A percentile compares a stretch with the other conserved stretches of the same genome.
Evolutionary conservation across 2,329 filamentous ascomycete species (phyloP).

Genomic region (Apiospora sp.): DNA sequence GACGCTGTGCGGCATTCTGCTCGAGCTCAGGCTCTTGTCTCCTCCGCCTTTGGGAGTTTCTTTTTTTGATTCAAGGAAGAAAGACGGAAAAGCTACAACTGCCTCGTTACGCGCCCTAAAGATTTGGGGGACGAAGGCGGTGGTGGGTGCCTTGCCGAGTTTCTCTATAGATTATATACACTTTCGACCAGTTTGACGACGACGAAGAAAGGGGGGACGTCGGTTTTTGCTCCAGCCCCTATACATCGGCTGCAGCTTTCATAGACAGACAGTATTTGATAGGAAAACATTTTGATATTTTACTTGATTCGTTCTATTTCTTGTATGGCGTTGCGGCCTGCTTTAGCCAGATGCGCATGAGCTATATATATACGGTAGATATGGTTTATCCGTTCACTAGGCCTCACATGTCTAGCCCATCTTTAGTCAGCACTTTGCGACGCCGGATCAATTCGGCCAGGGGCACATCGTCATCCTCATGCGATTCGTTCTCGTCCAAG

Average conservation of each 20-base stretch:
- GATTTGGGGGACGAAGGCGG: neutral
- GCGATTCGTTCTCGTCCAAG: constrained; percentile 46
- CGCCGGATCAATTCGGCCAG: constrained; percentile 71
- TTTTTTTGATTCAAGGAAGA: neutral
- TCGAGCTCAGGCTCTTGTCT: neutral
- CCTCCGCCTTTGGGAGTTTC: neutral
- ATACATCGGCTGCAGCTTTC: neutral
- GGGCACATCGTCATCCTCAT: constrained; percentile 67
- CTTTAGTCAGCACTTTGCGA: constrained; percentile 51
- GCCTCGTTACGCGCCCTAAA: neutral
- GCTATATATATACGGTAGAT: neutral
- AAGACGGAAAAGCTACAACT: neutral
- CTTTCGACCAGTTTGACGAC: neutral
- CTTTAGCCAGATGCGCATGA: neutral
- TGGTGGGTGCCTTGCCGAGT: neutral
- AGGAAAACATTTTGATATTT: constrained; percentile 30
- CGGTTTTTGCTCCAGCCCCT: neutral
- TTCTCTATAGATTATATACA: constrained; percentile 9
- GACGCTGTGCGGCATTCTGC: neutral
- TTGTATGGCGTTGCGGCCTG: too few relatives aligned
- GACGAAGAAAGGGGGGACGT: neutral
- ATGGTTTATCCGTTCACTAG: constrained; percentile 9
- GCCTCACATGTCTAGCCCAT: constrained; percentile 42
- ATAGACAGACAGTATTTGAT: constrained; percentile 21
- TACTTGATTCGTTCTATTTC: neutral